phyloP scores from a whole-genome alignment of 1,284 basidiomycete species.

The Hymenochaete sp. region DNA sequence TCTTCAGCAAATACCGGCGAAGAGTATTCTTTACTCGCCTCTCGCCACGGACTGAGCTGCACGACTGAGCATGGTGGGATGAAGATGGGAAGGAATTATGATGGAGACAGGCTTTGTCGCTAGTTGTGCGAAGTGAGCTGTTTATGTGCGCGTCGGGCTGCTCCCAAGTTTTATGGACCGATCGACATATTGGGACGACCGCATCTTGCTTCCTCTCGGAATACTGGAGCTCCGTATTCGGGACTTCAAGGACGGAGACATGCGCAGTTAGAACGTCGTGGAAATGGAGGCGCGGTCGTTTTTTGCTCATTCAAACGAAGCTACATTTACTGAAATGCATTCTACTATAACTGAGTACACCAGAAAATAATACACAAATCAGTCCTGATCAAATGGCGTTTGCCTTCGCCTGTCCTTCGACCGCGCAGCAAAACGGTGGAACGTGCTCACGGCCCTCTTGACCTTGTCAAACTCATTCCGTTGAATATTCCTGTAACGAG shows the following conservation, averaged over 20 bases:
- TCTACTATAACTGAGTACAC: too few species aligned
- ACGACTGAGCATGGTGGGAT: slow-evolving; percentile 45
- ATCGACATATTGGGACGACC: too few species aligned
- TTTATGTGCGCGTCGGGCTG: background rate
- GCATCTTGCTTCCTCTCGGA: too few species aligned
- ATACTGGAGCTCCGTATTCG: too few species aligned
- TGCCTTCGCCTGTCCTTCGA: slow-evolving; percentile 56
- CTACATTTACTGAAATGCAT: too few species aligned
- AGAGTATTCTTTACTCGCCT: slow-evolving; percentile 31
- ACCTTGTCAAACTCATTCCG: slow-evolving; percentile 63
- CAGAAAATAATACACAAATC: background rate
- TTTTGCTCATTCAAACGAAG: too few species aligned
- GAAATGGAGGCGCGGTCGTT: too few species aligned
- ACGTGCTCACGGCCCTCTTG: slow-evolving; percentile 61
- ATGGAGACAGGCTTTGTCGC: slow-evolving; percentile 3
- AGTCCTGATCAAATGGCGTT: slow-evolving; percentile 31
- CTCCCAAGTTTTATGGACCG: too few species aligned
- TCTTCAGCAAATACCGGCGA: background rate
- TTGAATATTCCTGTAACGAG: slow-evolving; percentile 24
- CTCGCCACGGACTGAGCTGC: slow-evolving; percentile 47
- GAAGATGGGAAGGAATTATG: background rate
- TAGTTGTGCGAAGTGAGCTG: background rate
- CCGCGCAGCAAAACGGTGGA: slow-evolving; percentile 62
- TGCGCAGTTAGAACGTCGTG: slow-evolving; percentile 9
- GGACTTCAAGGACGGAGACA: too few species aligned